Percentiles rank a stretch among this genome's conserved stretches.
Evolutionary conservation across 2,329 filamentous ascomycete genomes (phyloP).

Genomic region (Epichloe sibirici): DNA sequence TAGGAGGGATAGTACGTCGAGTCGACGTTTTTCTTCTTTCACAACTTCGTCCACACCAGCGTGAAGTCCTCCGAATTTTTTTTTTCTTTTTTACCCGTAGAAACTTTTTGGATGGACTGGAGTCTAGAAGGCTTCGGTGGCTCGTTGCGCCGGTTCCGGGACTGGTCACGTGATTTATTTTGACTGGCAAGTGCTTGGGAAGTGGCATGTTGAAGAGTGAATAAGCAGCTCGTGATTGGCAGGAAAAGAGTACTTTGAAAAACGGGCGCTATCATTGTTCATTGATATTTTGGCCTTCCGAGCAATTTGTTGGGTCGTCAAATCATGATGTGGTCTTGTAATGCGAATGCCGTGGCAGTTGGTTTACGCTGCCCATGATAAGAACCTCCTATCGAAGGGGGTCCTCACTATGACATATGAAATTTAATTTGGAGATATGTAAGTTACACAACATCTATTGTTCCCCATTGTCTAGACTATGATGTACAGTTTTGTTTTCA

Average conservation of each 20-base stretch:
- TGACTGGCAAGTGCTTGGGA: not conserved
- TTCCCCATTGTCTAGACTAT: constrained; percentile 25
- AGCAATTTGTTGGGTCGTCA: no score
- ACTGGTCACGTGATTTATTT: constrained; percentile 5
- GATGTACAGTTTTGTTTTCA: constrained; percentile 23
- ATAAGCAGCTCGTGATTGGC: not conserved
- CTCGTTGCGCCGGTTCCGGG: constrained; percentile 20
- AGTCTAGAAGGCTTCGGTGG: constrained; percentile 13
- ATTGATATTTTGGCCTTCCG: not conserved
- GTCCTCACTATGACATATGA: constrained; percentile 9
- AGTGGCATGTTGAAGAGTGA: not conserved
- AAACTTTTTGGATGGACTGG: constrained; percentile 20
- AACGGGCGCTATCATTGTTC: not conserved
- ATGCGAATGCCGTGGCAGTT: not conserved
- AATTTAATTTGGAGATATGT: constrained; percentile 9
- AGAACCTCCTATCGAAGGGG: not conserved
- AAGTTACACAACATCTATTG: constrained; percentile 23
- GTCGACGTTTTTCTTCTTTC: not conserved
- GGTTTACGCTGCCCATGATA: no score
- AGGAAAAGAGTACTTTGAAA: not conserved
- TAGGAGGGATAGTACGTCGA: not conserved
- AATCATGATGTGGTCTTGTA: no score
- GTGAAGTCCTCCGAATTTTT: constrained; percentile 20
- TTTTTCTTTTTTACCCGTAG: constrained; percentile 17
- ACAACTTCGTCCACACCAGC: constrained; percentile 7